Base-by-base conservation (phyloP, 2,329 filamentous ascomycete species). In the Verticillium klebahnii region DNA sequence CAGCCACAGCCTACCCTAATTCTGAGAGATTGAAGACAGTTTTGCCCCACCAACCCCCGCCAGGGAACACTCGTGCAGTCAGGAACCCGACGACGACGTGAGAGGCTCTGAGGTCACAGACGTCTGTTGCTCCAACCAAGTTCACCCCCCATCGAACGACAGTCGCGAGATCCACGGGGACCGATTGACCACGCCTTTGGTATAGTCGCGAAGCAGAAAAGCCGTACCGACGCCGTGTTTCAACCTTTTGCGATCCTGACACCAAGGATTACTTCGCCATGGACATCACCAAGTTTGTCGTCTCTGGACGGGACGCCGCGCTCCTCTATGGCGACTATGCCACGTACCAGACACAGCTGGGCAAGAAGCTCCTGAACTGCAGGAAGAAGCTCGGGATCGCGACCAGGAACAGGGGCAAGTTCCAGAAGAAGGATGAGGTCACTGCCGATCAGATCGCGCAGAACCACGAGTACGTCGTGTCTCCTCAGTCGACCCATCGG, bases 271-370 rank as follows among this genome's bases (percentile, higher is more conserved):
- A 17, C 34, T 50, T 17, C 60, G 70, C 62, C 64, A 97, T 98
- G 94, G 92, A 97, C 67, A 92, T 98, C 76, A 98, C 95, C 61
- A 86, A 86, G 68, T 93, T 92, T 67, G 81, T 98, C 68, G 85
- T 93, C 71, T 86, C 88, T 60, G 88, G 90, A 67, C 85, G 95
- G 66, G 91, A 96, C 74, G 86, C 91, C 70, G 92, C 92, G 40
- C 88, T 97, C 59, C 85, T 96, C 34, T 88, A 95, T 67, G 93
- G 93, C 68, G 93, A 97, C 78, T 93, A 97, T 78, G 87, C 86
- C 71, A 89, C 89, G 62, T 98, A 98, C 75, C 89, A 93, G 70
- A 81, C 82, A 57, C 90, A 92, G 73, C 83, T 96, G 58, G 87
- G 89, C 66, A 91, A 92, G 73, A 89, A 91, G 71, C 83, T 99